phyloP scores from a whole-genome alignment of 2,329 filamentous ascomycete species.

The Verticillium zaregamsianum region DNA sequence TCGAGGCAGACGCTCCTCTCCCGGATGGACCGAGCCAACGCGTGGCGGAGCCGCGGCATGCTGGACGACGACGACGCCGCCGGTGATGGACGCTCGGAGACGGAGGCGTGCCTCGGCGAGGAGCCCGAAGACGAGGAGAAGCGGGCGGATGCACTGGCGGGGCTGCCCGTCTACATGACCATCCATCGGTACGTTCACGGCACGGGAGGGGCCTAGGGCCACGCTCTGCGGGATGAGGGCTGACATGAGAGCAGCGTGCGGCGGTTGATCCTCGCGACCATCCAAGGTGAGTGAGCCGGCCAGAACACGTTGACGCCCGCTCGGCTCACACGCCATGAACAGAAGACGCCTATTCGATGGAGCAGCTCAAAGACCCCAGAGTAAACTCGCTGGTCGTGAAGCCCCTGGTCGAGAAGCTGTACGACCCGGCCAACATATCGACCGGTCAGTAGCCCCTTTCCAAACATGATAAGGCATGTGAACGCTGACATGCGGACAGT shows the following conservation, averaged over 20 bases:
- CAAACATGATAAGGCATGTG: neutral
- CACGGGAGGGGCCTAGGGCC: neutral
- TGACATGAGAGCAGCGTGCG: neutral
- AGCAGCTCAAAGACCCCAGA: constrained; percentile 74
- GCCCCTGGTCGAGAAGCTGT: constrained; percentile 79
- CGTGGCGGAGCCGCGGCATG: neutral
- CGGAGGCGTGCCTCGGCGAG: neutral
- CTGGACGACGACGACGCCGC: neutral
- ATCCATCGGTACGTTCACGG: neutral
- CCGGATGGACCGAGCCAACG: neutral
- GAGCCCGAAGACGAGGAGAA: neutral
- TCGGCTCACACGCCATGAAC: too few relatives aligned
- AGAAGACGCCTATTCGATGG: constrained; percentile 30
- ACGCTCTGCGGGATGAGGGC: neutral
- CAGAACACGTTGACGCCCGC: neutral
- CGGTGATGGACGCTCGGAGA: neutral
- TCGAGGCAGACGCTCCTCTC: neutral
- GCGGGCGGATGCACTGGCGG: neutral
- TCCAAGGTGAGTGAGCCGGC: neutral
- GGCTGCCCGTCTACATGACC: neutral
- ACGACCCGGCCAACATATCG: constrained; percentile 74
- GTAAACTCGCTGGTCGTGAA: constrained; percentile 79
- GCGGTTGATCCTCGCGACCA: neutral
- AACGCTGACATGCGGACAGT: constrained; percentile 25
- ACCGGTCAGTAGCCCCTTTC: constrained; percentile 37